Evolutionary conservation across 257 asterid species (phyloP).

Genomic region (Solanum sejunctum): DNA sequence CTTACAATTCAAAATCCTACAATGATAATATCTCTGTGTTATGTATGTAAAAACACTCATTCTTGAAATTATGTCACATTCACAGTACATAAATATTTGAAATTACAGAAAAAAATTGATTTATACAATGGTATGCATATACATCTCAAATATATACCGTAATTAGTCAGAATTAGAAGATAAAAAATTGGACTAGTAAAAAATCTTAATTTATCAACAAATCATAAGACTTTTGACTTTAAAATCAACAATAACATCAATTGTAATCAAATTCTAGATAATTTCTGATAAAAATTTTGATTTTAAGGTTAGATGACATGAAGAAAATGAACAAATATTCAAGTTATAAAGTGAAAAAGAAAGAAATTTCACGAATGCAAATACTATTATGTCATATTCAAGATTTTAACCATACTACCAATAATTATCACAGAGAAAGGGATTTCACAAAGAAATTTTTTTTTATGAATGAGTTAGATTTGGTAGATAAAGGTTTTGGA

Average conservation of each 20-base stretch:
- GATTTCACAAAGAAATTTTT: too few relatives aligned
- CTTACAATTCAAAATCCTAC: neutral
- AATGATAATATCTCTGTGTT: neutral
- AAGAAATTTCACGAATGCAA: too few relatives aligned
- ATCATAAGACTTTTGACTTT: too few relatives aligned
- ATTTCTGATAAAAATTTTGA: too few relatives aligned
- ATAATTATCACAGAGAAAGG: too few relatives aligned
- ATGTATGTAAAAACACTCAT: neutral
- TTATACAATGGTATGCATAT: neutral
- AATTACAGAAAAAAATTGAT: neutral
- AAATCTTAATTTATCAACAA: too few relatives aligned
- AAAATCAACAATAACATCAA: neutral
- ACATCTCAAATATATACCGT: too few relatives aligned
- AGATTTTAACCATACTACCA: too few relatives aligned
- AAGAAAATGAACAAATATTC: neutral
- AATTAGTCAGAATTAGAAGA: neutral
- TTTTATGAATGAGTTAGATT: too few relatives aligned
- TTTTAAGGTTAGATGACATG: neutral
- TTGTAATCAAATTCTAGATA: neutral
- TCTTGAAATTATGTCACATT: neutral
- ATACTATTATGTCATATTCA: too few relatives aligned
- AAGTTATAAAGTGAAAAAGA: neutral
- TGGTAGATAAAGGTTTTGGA: too few relatives aligned
- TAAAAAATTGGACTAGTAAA: neutral
- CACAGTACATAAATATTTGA: neutral